These are phyloP conservation scores for Neurospora sp. DNA, from an alignment of 495 filamentous ascomycete genomes.

Conservation along the genomic window DNA sequence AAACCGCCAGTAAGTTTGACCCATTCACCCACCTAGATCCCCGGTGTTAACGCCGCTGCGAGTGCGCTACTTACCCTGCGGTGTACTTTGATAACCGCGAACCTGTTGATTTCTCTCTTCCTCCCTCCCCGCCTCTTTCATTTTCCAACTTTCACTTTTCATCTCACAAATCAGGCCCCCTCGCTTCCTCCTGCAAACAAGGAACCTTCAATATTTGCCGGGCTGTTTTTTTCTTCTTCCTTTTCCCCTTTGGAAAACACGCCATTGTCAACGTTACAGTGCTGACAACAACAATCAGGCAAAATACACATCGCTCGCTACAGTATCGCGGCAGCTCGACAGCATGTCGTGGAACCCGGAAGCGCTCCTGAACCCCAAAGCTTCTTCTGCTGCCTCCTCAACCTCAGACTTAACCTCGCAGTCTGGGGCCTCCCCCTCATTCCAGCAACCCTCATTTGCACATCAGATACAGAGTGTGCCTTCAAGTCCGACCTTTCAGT, in stretches of 20 bases:
- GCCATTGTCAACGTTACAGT: not conserved
- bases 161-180: not conserved
- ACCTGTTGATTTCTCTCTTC: not conserved
- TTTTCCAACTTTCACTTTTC: not conserved
- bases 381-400: not conserved
- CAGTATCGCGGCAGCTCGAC: not conserved
- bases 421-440: slow-evolving; percentile 3
- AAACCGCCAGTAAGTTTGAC: not conserved
- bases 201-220: not conserved
- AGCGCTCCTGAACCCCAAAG: slow-evolving; percentile 19
- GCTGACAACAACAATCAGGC: not conserved
- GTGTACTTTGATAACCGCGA: not conserved
- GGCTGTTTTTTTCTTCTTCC: not conserved
- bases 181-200: not conserved
- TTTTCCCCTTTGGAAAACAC: not conserved
- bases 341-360: slow-evolving; percentile 20
- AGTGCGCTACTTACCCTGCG: not conserved
- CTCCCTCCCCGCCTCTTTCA: not conserved
- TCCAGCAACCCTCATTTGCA: not conserved
- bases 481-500: slow-evolving; percentile 27
- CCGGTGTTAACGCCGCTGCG: not conserved
- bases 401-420: slow-evolving; percentile 5
- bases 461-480: not conserved
- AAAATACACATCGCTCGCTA: not conserved
- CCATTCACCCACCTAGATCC: not conserved